Percentiles rank a stretch among this genome's conserved stretches.
phyloP scores from a whole-genome alignment of 371 early-diverging fungal genomes.

The Vavraia culicis region DNA sequence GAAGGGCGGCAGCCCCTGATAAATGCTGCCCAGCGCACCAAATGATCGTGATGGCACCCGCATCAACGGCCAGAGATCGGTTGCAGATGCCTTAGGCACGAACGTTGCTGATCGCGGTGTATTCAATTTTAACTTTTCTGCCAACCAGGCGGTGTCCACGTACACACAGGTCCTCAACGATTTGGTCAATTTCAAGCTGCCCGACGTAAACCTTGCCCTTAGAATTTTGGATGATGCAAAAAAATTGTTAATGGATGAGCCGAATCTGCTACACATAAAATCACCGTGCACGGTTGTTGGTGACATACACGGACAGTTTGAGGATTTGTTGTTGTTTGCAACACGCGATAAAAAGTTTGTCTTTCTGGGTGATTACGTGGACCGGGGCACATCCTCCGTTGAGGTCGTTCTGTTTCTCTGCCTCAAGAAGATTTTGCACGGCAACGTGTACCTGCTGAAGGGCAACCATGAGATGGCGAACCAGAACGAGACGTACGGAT shows the following conservation, averaged over 20 bases:
- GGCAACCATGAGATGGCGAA: slow-evolving; percentile 93
- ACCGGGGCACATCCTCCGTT: slow-evolving; percentile 76
- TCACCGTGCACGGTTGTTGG: slow-evolving; percentile 30
- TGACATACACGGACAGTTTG: slow-evolving; percentile 94
- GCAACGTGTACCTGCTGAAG: slow-evolving; percentile 55
- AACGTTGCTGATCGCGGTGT: too few relatives aligned
- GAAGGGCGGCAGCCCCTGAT: too few relatives aligned
- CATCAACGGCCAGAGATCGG: too few relatives aligned
- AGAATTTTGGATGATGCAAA: slow-evolving; percentile 9
- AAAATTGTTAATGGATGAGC: slow-evolving; percentile 24
- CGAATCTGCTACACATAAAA: slow-evolving; percentile 20
- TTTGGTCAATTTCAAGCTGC: too few relatives aligned
- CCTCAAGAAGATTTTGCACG: slow-evolving; percentile 54
- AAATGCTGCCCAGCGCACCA: too few relatives aligned
- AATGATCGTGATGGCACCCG: too few relatives aligned
- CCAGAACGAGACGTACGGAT: slow-evolving; percentile 89
- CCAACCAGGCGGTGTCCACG: too few relatives aligned
- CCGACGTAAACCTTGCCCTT: too few relatives aligned
- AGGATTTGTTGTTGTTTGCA: slow-evolving; percentile 41
- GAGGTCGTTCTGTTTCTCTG: slow-evolving; percentile 69
- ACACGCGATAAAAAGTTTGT: slow-evolving; percentile 47
- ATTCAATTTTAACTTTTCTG: too few relatives aligned
- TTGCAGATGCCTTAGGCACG: too few relatives aligned
- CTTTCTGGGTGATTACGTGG: slow-evolving; percentile 81
- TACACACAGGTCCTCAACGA: too few relatives aligned